Conservation (phyloP, 164 flowering plant genomes). For the Cinnamomum chago region DNA sequence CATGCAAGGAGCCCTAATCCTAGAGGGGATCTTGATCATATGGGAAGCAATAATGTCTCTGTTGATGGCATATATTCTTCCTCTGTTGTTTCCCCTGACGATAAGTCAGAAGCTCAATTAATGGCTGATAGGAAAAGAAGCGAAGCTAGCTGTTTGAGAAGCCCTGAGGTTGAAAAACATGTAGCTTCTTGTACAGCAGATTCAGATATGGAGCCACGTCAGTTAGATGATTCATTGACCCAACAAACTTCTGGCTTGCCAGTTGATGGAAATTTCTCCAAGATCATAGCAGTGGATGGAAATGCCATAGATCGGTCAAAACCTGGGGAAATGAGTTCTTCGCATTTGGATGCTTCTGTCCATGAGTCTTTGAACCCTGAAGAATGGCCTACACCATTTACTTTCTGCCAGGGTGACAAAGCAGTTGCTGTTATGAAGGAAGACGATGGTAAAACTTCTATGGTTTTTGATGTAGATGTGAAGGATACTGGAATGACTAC, state of each 20-base stretch:
- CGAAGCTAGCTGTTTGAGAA: conserved; percentile 1
- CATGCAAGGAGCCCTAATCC: too few species aligned
- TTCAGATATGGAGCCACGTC: conserved; percentile 4
- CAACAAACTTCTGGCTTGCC: background rate
- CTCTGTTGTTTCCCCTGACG: too few species aligned
- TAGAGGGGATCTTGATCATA: too few species aligned
- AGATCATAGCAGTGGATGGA: background rate
- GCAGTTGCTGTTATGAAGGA: conserved; percentile 4
- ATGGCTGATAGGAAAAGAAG: conserved; percentile 2
- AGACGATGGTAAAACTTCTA: conserved; percentile 8
- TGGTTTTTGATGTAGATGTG: background rate
- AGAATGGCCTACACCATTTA: conserved; percentile 3
- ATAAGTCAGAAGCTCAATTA: conserved; percentile 3
- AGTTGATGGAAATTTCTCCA: conserved; percentile 2
- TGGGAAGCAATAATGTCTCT: too few species aligned
- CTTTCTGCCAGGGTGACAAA: conserved; percentile 7
- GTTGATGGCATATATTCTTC: too few species aligned
- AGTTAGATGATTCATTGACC: background rate
- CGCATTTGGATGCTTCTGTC: background rate
- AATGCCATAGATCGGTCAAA: conserved; percentile 4
- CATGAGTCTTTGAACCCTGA: conserved; percentile 1
- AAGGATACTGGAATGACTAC: conserved; percentile 11
- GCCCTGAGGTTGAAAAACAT: conserved; percentile 6
- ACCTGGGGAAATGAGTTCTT: background rate
- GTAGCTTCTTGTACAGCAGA: background rate